Conservation (phyloP, 2,329 filamentous ascomycete genomes). For the Botrytis aclada region DNA sequence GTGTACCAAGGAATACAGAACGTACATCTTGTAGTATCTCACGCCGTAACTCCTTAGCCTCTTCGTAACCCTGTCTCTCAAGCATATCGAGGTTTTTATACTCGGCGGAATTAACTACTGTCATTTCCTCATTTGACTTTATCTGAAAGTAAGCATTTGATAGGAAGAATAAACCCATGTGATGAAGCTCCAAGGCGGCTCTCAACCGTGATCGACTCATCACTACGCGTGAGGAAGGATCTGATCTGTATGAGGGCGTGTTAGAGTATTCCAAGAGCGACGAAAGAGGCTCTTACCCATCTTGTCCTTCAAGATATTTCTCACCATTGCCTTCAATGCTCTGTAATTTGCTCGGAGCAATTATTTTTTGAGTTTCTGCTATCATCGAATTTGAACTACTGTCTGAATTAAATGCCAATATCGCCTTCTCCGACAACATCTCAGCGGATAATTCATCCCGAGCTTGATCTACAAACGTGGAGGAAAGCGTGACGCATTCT, state of each 20-base stretch:
- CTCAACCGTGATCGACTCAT: constrained; percentile 65
- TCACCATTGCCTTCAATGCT: not conserved
- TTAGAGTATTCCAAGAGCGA: not conserved
- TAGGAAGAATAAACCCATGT: constrained; percentile 79
- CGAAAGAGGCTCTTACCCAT: constrained; percentile 34
- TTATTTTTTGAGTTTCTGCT: not conserved
- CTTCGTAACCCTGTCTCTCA: constrained; percentile 72
- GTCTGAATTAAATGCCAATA: not conserved
- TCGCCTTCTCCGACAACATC: constrained; percentile 21
- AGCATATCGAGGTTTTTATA: constrained; percentile 64
- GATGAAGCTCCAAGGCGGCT: constrained; percentile 72
- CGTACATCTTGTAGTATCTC: constrained; percentile 66
- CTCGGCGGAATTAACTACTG: constrained; percentile 62
- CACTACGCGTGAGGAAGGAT: constrained; percentile 45
- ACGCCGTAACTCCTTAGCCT: constrained; percentile 71
- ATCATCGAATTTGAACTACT: not conserved
- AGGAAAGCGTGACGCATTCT: constrained; percentile 50
- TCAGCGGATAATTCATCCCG: constrained; percentile 59
- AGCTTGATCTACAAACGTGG: constrained; percentile 57
- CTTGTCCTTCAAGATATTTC: constrained; percentile 21
- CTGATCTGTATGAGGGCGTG: not conserved
- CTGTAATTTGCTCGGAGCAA: not conserved
- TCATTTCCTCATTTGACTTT: constrained; percentile 65
- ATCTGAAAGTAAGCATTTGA: constrained; percentile 83
- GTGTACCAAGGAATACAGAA: not conserved